Conservation (phyloP, 1,139 yeast species). For the Blastobotrys arbuscula region DNA sequence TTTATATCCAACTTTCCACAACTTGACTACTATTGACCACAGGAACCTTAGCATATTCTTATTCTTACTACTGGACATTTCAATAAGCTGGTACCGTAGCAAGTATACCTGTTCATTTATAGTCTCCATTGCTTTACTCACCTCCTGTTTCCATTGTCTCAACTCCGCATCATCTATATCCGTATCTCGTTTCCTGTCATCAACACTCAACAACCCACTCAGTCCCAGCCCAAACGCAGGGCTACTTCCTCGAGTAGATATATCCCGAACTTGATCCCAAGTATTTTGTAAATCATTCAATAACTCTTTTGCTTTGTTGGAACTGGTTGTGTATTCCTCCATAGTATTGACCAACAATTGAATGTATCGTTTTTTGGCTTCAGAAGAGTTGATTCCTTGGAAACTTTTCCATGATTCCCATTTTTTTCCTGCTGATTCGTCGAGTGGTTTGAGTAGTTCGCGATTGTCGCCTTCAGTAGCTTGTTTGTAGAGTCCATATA, state of each 20-base stretch:
- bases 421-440: constrained; percentile 6
- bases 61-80: constrained; percentile 7
- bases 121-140: constrained; percentile 30
- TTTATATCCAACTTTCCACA: constrained; percentile 1
- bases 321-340: constrained; percentile 63
- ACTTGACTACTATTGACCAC: neutral
- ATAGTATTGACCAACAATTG: constrained; percentile 60
- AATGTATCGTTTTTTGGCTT: constrained; percentile 70
- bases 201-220: neutral
- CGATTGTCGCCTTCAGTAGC: constrained; percentile 78
- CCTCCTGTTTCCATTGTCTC: constrained; percentile 29
- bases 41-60: neutral
- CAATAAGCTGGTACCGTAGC: constrained; percentile 12
- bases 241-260: constrained; percentile 21
- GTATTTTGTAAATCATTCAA: constrained; percentile 60
- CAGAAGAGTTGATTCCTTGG: constrained; percentile 62
- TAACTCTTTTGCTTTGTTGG: constrained; percentile 62
- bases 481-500: constrained; percentile 81
- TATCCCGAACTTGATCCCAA: constrained; percentile 70
- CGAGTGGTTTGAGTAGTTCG: constrained; percentile 29
- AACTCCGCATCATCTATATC: constrained; percentile 17
- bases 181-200: constrained; percentile 1
- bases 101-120: constrained; percentile 28
- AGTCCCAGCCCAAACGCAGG: constrained; percentile 8
- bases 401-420: constrained; percentile 75